Base-by-base conservation (phyloP, 352 stramenopile genomes). In the Pythium insidiosum region DNA sequence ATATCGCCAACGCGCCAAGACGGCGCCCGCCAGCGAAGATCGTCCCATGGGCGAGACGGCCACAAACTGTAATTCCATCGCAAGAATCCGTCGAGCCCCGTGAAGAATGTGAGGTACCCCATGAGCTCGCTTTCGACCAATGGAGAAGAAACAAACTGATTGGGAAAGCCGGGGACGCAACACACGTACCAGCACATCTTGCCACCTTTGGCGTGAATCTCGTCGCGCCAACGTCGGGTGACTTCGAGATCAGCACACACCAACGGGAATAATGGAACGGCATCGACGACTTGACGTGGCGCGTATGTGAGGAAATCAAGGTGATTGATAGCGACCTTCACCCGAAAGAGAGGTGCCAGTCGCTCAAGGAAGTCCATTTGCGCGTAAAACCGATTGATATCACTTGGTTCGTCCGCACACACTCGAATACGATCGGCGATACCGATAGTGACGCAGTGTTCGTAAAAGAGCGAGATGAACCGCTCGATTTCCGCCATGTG, bases 21-120 rank as follows among this genome's bases (percentile, higher is more conserved):
- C 4, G 72, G 61, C 11, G 67, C 61, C 15, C 77, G 66, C 77
- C 77, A 89, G 18, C 61, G 58, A 43, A 89, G 64, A 47, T 66
- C 63, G 9, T 70, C 50, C 77, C 77, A 88, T 2, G 74, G 77
- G 38, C 53, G 46, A 1, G 53, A 47, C 0, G 77, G 77, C 77
- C 77, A 89, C 9, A 89, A 52, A 18, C 77, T 86, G 56, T 78
- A 89, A 38, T 89, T 88, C 77, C 77, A 89, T n/a, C 77, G 74
- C 38, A 89, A 40, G 31, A 89, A 89, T 18, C 77, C 77, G 47
- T 89, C 74, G 36, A 89, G 66, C 44, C 84, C 61, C 28, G 88
- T 69, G 47, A 89, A 84, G 48, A 78, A 76, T 11, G 77, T 89
- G 20, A 89, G 51, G 47, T 76, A 89, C 25, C 74, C 77, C 21